phyloP scores from a whole-genome alignment of 2,329 filamentous ascomycete species.

The Fusarium gaditjirri region DNA sequence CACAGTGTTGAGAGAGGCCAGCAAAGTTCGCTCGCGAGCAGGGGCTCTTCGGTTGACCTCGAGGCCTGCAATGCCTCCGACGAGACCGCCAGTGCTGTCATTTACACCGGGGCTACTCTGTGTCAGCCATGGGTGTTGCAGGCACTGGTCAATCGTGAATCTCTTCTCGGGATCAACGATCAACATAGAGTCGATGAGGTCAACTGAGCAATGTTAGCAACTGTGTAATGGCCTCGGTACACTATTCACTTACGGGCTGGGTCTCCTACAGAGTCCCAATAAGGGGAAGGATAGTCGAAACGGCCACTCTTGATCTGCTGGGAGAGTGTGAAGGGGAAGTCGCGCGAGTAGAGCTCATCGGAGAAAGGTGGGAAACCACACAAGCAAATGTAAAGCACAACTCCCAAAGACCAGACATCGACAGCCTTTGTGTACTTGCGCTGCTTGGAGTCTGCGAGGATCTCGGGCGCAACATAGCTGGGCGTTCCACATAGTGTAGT shows the following conservation, averaged over 20 bases:
- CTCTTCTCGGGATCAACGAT: slow-evolving; percentile 85
- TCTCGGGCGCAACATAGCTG: slow-evolving; percentile 95
- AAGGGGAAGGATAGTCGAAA: slow-evolving; percentile 96
- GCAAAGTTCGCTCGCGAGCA: slow-evolving; percentile 83
- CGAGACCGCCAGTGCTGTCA: slow-evolving; percentile 92
- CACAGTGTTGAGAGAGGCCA: slow-evolving; percentile 84
- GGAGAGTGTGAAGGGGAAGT: slow-evolving; percentile 90
- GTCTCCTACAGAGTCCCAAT: slow-evolving; percentile 75
- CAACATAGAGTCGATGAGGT: slow-evolving; percentile 95
- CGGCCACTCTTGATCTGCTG: slow-evolving; percentile 88
- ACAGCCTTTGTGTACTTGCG: slow-evolving; percentile 95
- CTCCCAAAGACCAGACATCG: slow-evolving; percentile 96
- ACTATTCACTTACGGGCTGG: slow-evolving; percentile 68
- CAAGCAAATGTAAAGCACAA: slow-evolving; percentile 95
- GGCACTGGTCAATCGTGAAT: slow-evolving; percentile 89
- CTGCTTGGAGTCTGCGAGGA: slow-evolving; percentile 82
- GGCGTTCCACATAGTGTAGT: slow-evolving; percentile 97
- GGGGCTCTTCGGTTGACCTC: slow-evolving; percentile 87
- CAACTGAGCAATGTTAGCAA: slow-evolving; percentile 60
- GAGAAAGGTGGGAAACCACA: slow-evolving; percentile 98
- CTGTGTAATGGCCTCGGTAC: not conserved
- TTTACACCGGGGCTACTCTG: slow-evolving; percentile 68
- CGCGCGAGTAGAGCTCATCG: slow-evolving; percentile 83
- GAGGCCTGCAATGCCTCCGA: slow-evolving; percentile 83
- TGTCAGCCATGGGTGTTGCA: slow-evolving; percentile 90